Conservation (phyloP, 2,329 filamentous ascomycete species). For the Pseudogymnoascus sp. region DNA sequence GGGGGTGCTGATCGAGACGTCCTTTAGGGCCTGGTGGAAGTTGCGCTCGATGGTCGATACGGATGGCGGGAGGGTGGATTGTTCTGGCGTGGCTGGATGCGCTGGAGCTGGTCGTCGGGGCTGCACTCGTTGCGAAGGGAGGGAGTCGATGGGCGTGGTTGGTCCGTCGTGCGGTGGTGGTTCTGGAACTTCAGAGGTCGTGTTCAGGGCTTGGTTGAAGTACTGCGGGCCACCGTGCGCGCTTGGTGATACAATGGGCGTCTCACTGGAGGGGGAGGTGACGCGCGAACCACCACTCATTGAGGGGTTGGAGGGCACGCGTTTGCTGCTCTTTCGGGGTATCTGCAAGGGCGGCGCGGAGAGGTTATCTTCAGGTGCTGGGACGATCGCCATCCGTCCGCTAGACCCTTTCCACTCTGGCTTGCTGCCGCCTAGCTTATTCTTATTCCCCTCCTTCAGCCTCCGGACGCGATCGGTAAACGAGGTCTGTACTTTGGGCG, state of each 20-base stretch:
- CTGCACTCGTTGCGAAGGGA: slow-evolving; percentile 8
- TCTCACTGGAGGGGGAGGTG: slow-evolving; percentile 24
- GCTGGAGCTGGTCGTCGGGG: neutral
- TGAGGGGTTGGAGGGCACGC: slow-evolving; percentile 19
- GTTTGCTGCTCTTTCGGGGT: slow-evolving; percentile 43
- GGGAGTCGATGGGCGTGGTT: neutral
- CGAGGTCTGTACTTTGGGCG: slow-evolving; percentile 27
- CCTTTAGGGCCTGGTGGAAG: slow-evolving; percentile 23
- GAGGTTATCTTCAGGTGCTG: slow-evolving; percentile 55
- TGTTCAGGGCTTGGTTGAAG: slow-evolving; percentile 7
- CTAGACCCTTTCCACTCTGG: slow-evolving; percentile 68
- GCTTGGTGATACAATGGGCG: slow-evolving; percentile 20
- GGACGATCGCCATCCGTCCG: slow-evolving; percentile 57
- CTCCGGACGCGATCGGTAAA: slow-evolving; percentile 42
- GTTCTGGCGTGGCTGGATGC: neutral
- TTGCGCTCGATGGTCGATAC: slow-evolving; percentile 23
- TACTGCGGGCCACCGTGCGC: slow-evolving; percentile 15
- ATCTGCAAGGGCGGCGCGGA: slow-evolving; percentile 50
- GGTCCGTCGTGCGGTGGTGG: neutral
- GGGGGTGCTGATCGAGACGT: slow-evolving; percentile 14
- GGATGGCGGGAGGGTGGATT: slow-evolving; percentile 11
- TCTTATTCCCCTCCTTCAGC: slow-evolving; percentile 29
- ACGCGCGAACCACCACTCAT: slow-evolving; percentile 11
- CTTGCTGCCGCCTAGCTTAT: slow-evolving; percentile 25
- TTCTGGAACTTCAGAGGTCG: slow-evolving; percentile 16